Conservation (phyloP, 148 eudicot genomes). For the Gaultheria prostrata region DNA sequence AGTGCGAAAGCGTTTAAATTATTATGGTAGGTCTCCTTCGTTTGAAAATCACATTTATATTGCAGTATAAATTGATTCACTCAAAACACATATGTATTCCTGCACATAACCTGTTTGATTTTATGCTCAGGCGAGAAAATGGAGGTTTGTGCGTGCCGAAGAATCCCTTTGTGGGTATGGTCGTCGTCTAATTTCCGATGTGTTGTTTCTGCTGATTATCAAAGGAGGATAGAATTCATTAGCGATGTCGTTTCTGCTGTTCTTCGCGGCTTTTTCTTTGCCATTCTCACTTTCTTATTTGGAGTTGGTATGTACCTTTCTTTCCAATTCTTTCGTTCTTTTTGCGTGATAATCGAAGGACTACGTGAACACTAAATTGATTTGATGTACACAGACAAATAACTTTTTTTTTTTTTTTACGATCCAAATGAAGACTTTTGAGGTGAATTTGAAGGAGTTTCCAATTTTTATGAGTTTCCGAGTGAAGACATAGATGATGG, state of each 20-base stretch:
- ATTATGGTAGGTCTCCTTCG: not conserved
- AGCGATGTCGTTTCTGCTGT: not conserved
- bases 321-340: not conserved
- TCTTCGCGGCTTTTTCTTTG: not conserved
- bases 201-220: conserved; percentile 1
- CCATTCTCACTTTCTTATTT: not conserved
- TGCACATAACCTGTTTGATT: not conserved
- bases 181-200: not conserved
- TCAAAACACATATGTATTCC: not conserved
- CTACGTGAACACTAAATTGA: not conserved
- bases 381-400: not conserved
- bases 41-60: not conserved
- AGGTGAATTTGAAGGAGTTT: no score
- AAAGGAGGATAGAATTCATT: not conserved
- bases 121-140: not conserved
- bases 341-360: not conserved
- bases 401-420: not conserved
- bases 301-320: not conserved
- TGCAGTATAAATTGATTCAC: not conserved
- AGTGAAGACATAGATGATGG: no score
- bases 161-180: not conserved
- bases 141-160: not conserved
- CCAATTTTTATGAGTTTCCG: no score
- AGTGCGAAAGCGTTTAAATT: not conserved
- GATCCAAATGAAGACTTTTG: no score